Percentiles rank a stretch among this genome's conserved stretches.
Evolutionary conservation across 1,284 basidiomycete genomes (phyloP).

Genomic region (Gymnopus androsaceus): DNA sequence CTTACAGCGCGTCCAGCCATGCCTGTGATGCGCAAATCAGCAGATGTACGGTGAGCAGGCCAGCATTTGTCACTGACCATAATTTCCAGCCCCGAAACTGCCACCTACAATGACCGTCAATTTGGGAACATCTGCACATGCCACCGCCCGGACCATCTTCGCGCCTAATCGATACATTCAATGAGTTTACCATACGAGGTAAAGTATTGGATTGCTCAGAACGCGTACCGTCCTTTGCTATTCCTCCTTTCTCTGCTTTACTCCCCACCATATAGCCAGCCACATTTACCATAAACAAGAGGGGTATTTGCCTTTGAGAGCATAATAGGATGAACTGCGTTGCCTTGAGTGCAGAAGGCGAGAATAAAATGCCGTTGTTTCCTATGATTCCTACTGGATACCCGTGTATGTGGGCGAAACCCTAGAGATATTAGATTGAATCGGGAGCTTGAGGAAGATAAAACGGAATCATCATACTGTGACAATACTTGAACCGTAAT

Average conservation of each 20-base stretch:
- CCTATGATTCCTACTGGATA: slow-evolving; percentile 88
- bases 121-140: slow-evolving; percentile 93
- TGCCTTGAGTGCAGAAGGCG: slow-evolving; percentile 90
- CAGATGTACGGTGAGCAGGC: slow-evolving; percentile 1
- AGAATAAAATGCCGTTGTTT: slow-evolving; percentile 94
- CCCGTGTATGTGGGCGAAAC: slow-evolving; percentile 90
- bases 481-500: slow-evolving; percentile 88
- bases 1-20: slow-evolving; percentile 87
- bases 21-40: slow-evolving; percentile 40
- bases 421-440: slow-evolving; percentile 44
- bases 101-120: slow-evolving; percentile 94
- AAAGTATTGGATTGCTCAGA: neutral
- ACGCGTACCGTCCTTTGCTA: slow-evolving; percentile 84
- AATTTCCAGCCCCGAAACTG: slow-evolving; percentile 94
- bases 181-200: neutral
- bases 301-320: slow-evolving; percentile 86
- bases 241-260: slow-evolving; percentile 91
- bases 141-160: slow-evolving; percentile 97
- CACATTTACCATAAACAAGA: slow-evolving; percentile 94
- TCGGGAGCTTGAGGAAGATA: neutral
- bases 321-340: slow-evolving; percentile 95
- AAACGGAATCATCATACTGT: slow-evolving; percentile 59
- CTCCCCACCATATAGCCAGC: slow-evolving; percentile 95
- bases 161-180: slow-evolving; percentile 45
- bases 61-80: slow-evolving; percentile 54